A percentile compares a stretch with the other conserved stretches of the same genome.
Evolutionary conservation across 805 yeast genomes (phyloP).

Genomic region (Pichia paraexigua): DNA sequence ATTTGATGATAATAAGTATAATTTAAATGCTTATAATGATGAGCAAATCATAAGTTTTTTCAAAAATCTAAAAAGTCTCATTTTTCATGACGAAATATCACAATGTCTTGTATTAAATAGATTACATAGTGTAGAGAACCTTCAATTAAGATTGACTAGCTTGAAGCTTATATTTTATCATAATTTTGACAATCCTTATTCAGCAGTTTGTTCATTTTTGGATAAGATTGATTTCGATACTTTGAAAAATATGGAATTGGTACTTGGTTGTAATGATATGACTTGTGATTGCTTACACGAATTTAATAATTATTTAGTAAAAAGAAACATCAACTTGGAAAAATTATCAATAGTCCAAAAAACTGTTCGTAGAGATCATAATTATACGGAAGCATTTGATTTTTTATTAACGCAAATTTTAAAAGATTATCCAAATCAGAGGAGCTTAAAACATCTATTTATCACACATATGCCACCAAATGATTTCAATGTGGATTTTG

Average conservation of each 20-base stretch:
- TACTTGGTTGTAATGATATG: slow-evolving; percentile 44
- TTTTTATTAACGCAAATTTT: slow-evolving; percentile 37
- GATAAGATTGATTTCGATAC: slow-evolving; percentile 22
- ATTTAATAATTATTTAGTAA: slow-evolving; percentile 26
- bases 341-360: slow-evolving; percentile 31
- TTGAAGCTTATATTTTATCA: slow-evolving; percentile 40
- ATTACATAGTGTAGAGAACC: slow-evolving; percentile 8
- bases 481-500: slow-evolving; percentile 52
- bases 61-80: slow-evolving; percentile 23
- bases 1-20: background rate
- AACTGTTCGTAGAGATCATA: slow-evolving; percentile 31
- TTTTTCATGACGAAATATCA: slow-evolving; percentile 22
- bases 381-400: slow-evolving; percentile 50
- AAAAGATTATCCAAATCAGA: slow-evolving; percentile 27
- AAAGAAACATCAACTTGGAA: slow-evolving; percentile 24
- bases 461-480: slow-evolving; percentile 53
- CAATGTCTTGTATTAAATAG: slow-evolving; percentile 30
- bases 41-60: slow-evolving; percentile 22
- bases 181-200: slow-evolving; percentile 32
- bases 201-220: slow-evolving; percentile 16
- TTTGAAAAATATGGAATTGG: slow-evolving; percentile 40
- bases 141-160: slow-evolving; percentile 21
- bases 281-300: slow-evolving; percentile 39
- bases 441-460: slow-evolving; percentile 33
- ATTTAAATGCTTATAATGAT: background rate